These are phyloP conservation scores for Salvia miltiorrhiza DNA, from an alignment of 257 asterid species.

Conservation along the genomic window DNA sequence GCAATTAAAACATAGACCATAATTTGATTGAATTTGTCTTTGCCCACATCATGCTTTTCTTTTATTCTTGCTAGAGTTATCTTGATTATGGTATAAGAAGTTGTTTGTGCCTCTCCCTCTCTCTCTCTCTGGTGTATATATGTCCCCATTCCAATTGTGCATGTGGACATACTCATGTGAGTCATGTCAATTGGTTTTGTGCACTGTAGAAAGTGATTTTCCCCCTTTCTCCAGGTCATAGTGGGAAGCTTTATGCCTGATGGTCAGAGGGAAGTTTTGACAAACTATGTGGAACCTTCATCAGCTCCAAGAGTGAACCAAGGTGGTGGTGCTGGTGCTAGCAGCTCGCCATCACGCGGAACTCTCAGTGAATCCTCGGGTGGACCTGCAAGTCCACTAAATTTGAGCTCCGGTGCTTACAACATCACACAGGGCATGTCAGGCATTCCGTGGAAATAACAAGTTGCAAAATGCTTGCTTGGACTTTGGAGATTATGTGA, in stretches of 20 bases:
- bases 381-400: conserved; percentile 42
- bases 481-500: conserved; percentile 12
- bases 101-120: too few species aligned
- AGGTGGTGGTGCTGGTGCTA: conserved; percentile 35
- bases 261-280: conserved; percentile 24
- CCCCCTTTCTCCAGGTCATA: conserved; percentile 29
- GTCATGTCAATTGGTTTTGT: neutral
- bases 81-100: neutral
- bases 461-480: neutral
- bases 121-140: too few species aligned
- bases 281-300: conserved; percentile 23
- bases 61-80: neutral
- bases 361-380: conserved; percentile 45
- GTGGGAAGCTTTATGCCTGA: conserved; percentile 47
- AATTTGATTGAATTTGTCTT: neutral
- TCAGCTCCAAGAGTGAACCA: conserved; percentile 27
- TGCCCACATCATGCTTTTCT: neutral
- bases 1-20: neutral
- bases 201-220: neutral
- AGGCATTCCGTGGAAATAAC: conserved; percentile 38
- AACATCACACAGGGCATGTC: conserved; percentile 24
- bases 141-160: too few species aligned
- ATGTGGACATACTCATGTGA: too few species aligned
- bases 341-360: conserved; percentile 50
- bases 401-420: conserved; percentile 32